Conservation (phyloP, 306 rosid species). For the Cajanus cajan region DNA sequence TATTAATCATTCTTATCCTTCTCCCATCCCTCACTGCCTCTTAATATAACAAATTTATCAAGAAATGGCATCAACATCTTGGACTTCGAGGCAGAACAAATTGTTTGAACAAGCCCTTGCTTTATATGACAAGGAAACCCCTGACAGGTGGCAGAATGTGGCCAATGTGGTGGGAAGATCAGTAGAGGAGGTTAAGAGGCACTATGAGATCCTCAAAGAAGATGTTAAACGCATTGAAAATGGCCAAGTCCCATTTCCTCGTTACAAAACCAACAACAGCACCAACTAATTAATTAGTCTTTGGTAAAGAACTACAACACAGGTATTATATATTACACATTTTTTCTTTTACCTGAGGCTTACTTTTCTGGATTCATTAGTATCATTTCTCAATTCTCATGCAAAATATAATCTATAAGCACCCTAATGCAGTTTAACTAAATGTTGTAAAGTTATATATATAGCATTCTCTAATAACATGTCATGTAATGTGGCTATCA, state of each 20-base stretch:
- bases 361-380: neutral
- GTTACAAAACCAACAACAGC: conserved; percentile 44
- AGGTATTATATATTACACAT: no score
- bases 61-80: conserved; percentile 65
- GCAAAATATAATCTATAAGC: neutral
- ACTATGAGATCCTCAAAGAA: conserved; percentile 72
- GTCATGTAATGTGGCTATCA: neutral
- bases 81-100: conserved; percentile 73
- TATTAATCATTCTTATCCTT: neutral
- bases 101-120: conserved; percentile 72
- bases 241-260: conserved; percentile 68
- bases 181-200: conserved; percentile 71
- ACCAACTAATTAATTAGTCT: neutral
- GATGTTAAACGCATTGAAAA: conserved; percentile 67
- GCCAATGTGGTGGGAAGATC: conserved; percentile 70
- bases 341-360: no score
- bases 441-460: neutral
- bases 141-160: conserved; percentile 81
- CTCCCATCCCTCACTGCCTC: neutral
- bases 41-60: neutral
- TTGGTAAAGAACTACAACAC: neutral
- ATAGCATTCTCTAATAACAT: neutral
- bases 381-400: no score
- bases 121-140: conserved; percentile 61
- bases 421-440: neutral